Percentiles rank a stretch among this genome's conserved stretches.
phyloP scores from a whole-genome alignment of 1,284 basidiomycete species.

The Ceratobasidium sp. region DNA sequence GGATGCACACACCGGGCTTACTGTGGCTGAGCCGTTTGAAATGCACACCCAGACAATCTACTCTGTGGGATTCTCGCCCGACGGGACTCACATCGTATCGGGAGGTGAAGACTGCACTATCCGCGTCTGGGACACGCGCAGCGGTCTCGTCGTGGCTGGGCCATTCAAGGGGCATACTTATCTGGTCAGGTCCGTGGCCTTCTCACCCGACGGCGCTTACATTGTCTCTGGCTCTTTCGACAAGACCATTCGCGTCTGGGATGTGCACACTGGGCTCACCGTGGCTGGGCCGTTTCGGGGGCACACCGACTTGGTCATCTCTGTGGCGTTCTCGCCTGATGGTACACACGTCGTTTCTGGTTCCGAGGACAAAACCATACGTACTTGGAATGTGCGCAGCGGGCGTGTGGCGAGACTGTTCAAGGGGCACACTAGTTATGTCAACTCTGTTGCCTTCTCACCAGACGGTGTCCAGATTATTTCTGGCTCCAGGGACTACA shows the following conservation, averaged over 20 bases:
- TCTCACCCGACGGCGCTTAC: slow-evolving; percentile 21
- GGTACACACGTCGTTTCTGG: too few relatives aligned
- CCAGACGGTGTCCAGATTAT: neutral
- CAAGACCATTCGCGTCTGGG: slow-evolving; percentile 21
- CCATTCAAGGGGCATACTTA: slow-evolving; percentile 17
- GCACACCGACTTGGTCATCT: neutral
- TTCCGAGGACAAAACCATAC: too few relatives aligned
- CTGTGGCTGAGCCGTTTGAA: too few relatives aligned
- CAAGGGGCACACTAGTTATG: neutral
- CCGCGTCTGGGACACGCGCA: neutral
- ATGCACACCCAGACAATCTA: too few relatives aligned
- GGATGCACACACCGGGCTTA: too few relatives aligned
- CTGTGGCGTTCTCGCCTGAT: neutral
- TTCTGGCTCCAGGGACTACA: neutral
- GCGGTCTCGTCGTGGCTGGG: neutral
- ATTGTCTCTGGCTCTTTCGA: slow-evolving; percentile 35
- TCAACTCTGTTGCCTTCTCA: slow-evolving; percentile 3
- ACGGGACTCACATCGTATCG: slow-evolving; percentile 15
- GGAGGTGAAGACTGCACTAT: too few relatives aligned
- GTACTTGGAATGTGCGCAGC: too few relatives aligned
- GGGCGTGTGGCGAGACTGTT: neutral
- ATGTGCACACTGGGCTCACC: neutral
- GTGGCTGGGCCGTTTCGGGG: neutral
- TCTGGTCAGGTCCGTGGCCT: slow-evolving; percentile 6
- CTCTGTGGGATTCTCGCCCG: slow-evolving; percentile 3